These are phyloP conservation scores for Kluyveromyces starmeri DNA, from an alignment of 805 yeast genomes.

Conservation along the genomic window DNA sequence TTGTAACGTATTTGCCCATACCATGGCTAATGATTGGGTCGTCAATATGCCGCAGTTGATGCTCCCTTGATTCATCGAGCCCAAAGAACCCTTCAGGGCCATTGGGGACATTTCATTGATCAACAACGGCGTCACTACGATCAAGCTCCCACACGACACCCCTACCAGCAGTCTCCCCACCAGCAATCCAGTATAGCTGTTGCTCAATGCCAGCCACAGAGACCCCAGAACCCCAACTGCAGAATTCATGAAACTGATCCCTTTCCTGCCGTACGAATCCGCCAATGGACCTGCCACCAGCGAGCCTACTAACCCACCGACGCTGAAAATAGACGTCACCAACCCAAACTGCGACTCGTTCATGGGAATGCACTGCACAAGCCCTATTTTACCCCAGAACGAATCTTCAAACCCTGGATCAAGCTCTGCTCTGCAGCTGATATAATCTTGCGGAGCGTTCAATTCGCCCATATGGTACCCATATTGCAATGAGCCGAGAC, in stretches of 20 bases:
- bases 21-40: conserved; percentile 67
- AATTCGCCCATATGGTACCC: conserved; percentile 94
- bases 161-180: conserved; percentile 76
- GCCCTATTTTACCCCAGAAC: conserved; percentile 38
- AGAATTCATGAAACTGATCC: conserved; percentile 44
- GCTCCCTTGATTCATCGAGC: conserved; percentile 82
- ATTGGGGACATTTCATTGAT: conserved; percentile 75
- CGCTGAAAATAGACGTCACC: conserved; percentile 69
- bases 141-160: conserved; percentile 75
- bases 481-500: conserved; percentile 76
- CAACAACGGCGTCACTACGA: conserved; percentile 77
- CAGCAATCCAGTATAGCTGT: conserved; percentile 35
- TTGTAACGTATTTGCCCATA: conserved; percentile 50
- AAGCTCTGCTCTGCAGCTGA: conserved; percentile 42
- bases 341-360: conserved; percentile 54
- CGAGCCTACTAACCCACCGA: conserved; percentile 80
- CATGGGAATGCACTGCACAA: conserved; percentile 50
- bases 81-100: conserved; percentile 62
- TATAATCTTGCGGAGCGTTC: conserved; percentile 74
- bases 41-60: conserved; percentile 77
- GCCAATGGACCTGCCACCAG: conserved; percentile 61
- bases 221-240: conserved; percentile 55
- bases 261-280: conserved; percentile 55
- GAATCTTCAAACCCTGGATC: conserved; percentile 27
- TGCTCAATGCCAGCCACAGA: conserved; percentile 43